Evolutionary conservation across 1,139 yeast genomes (phyloP), one percentile per base, ranked within the genome.

Genomic region (Candida smagusa): DNA sequence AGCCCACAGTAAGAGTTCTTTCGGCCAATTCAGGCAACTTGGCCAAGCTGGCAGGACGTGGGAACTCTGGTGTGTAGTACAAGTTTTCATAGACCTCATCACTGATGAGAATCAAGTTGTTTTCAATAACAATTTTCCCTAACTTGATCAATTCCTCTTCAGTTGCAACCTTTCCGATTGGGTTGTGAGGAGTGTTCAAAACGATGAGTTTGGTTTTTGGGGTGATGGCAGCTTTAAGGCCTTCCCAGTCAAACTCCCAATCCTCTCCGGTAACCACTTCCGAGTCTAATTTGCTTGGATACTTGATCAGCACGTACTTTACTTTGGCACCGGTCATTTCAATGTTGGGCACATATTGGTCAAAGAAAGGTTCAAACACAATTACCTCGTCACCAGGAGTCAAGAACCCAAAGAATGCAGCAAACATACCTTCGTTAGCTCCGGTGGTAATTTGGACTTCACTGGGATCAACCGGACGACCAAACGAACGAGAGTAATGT

Each of bases 361-460:
- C 98, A 57, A 92, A 92, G 59, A 88, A 92, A 2, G 98, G 98
- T 61, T 92, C 96, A 58, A 92, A 86, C n/a, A 92, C 97, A 61
- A 92, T 85, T 12, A 84, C 98, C 61, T 92, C 98, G 56, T 92
- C 98, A 12, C 95, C 97, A 2, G 81, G 78, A 35, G 86, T 77
- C 46, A 92, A 65, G 49, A 89, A 84, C 0, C 94, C 98, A 43
- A 89, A 84, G 57, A 90, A 81, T 4, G 85, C 79, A 2, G 96
- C 65, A 41, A 87, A 74, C 72, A 92, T 85, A 30, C 97, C 98
- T 63, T 92, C 97, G 53, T 92, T 92, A 32, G 98, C 98, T 39
- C 98, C 98, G 1, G 97, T 90, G 30, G 97, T 87, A 35, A 90
- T 81, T 41, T 84, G 79, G 32, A 92, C 72, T 52, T 88, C 84